Conservation (phyloP, 2,329 filamentous ascomycete species). For the Exophiala mesophila region DNA sequence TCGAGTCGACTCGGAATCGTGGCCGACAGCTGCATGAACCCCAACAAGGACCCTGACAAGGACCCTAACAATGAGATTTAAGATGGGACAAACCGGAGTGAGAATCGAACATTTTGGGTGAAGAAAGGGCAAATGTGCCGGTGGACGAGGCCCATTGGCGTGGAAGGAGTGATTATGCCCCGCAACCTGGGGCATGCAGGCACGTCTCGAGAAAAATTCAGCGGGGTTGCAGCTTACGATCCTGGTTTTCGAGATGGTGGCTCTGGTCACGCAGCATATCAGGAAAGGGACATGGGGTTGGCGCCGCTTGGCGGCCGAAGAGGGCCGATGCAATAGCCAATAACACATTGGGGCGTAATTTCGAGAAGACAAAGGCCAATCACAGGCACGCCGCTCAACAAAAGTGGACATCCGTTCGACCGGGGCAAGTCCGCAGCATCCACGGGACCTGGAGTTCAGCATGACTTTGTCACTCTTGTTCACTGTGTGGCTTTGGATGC, state of each 20-base stretch:
- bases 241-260: conserved; percentile 5
- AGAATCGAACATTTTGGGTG: not conserved
- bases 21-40: too few species aligned
- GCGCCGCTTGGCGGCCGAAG: not conserved
- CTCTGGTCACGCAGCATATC: too few species aligned
- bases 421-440: not conserved
- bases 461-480: too few species aligned
- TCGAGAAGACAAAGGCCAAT: too few species aligned
- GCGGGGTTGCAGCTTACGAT: not conserved
- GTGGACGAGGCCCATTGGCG: too few species aligned
- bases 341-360: too few species aligned
- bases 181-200: not conserved
- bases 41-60: not conserved
- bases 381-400: conserved; percentile 33
- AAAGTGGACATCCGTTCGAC: conserved; percentile 19
- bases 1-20: too few species aligned
- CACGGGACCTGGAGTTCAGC: too few species aligned
- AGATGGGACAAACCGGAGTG: not conserved
- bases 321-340: conserved; percentile 14
- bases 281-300: too few species aligned
- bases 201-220: not conserved
- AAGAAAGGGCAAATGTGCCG: not conserved
- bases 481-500: too few species aligned
- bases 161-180: not conserved
- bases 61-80: not conserved